Base-by-base conservation (phyloP, 2,329 filamentous ascomycete species). In the Pseudogymnoascus sp. region DNA sequence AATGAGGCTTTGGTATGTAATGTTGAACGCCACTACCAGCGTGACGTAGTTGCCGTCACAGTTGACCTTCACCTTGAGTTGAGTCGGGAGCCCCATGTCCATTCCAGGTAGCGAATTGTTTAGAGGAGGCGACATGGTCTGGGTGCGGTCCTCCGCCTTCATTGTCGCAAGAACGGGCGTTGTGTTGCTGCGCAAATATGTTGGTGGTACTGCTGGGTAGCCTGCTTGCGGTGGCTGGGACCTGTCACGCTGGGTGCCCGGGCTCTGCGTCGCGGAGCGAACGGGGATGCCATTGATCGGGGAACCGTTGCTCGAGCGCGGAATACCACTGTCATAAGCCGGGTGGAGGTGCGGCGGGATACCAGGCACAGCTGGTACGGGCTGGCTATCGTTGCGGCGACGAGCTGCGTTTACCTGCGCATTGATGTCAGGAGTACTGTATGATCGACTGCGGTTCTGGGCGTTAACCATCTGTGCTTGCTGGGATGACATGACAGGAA, bases 21-120 rank as follows among this genome's bases (percentile, higher is more conserved):
- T 97, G 73, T 95, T 96, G 75, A 91, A 95, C 33, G 91, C 90
- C 42, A 96, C 95, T 9, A 99, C 93, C n/a, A 99, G 82, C 0
- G 93, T 97, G 64, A 97, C 89, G 68, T 95, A 95, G 72, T 92
- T 94, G 55, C 89, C 89, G 64, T 94, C 91, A 72, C 91, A 95
- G 71, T 93, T 93, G 63, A 99, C 92, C 73, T 95, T 96, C 60
- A 97, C 92, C 77, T 97, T 97, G 60, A 99, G 82, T 72, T 97
- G 94, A 6, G 90, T 86, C 52, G 81, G 84, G 59, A 82, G 74
- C 23, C 77, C 80, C 69, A 83, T 70, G 23, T 92, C 71, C 69
- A 78, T 68, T 39, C 62, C 64, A 16, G 70, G 67, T 60, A 66
- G 67, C 8, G 67, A 59, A 30, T 58, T 68, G 30, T 59, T 64